Conservation (phyloP, 129 eudicot genomes). For the Artemisia annua region DNA sequence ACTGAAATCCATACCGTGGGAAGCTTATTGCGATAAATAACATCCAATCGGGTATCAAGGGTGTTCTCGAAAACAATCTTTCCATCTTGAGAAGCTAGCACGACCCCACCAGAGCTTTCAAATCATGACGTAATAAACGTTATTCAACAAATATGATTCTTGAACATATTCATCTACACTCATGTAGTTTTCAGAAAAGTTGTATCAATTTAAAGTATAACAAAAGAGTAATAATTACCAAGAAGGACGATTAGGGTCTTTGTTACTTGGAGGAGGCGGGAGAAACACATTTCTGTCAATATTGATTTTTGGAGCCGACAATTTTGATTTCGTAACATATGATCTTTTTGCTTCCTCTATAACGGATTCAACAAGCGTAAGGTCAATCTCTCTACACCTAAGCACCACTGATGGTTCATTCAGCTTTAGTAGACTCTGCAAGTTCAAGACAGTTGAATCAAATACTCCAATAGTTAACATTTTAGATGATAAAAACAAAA, state of each 20-base stretch:
- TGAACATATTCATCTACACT: background rate
- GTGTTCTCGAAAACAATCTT: slow-evolving; percentile 74
- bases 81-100: slow-evolving; percentile 77
- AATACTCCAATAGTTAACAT: background rate
- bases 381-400: slow-evolving; percentile 61
- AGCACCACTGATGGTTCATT: slow-evolving; percentile 66
- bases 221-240: slow-evolving; percentile 43
- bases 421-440: slow-evolving; percentile 62
- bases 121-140: background rate
- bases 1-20: slow-evolving; percentile 28
- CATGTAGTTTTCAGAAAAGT: background rate
- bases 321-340: slow-evolving; percentile 51
- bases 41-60: slow-evolving; percentile 55
- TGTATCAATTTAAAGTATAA: background rate
- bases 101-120: slow-evolving; percentile 76
- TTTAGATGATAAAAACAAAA: too few species aligned
- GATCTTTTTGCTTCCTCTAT: slow-evolving; percentile 58
- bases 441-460: background rate
- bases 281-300: slow-evolving; percentile 55
- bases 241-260: slow-evolving; percentile 52
- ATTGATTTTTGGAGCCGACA: slow-evolving; percentile 41
- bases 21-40: slow-evolving; percentile 55
- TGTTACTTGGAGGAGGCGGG: slow-evolving; percentile 60
- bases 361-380: slow-evolving; percentile 49
- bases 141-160: background rate